Conservation (phyloP, 148 eudicot species). For the Rhododendron molle region DNA sequence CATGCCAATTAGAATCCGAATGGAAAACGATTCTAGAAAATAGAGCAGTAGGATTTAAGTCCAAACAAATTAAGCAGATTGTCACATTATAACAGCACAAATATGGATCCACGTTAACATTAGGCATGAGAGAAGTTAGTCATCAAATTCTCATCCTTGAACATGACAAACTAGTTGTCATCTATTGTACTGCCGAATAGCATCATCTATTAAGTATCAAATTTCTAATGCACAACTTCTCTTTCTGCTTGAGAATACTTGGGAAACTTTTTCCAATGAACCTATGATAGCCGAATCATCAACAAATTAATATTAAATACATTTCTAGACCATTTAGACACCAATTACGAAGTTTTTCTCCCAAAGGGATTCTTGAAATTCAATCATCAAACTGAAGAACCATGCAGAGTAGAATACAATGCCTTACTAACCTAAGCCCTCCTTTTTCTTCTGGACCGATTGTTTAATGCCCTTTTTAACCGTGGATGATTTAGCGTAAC, state of each 20-base stretch:
- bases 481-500: not conserved
- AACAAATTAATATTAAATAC: not conserved
- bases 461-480: not conserved
- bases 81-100: not conserved
- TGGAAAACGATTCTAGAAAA: not conserved
- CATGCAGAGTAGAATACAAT: not conserved
- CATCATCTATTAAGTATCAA: not conserved
- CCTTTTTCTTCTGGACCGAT: not conserved
- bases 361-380: not conserved
- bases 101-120: not conserved
- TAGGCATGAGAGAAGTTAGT: not conserved
- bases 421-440: not conserved
- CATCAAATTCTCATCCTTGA: not conserved
- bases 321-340: not conserved
- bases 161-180: not conserved
- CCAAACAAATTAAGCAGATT: not conserved
- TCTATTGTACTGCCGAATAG: not conserved
- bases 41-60: not conserved
- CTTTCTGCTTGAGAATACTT: not conserved
- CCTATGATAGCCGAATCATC: not conserved
- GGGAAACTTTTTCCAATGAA: not conserved
- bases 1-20: not conserved
- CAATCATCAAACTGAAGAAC: not conserved
- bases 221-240: not conserved
- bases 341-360: not conserved